Percentiles rank a stretch among this genome's conserved stretches.
phyloP scores from a whole-genome alignment of 495 filamentous ascomycete genomes.

The Lichenothelia convexa region DNA sequence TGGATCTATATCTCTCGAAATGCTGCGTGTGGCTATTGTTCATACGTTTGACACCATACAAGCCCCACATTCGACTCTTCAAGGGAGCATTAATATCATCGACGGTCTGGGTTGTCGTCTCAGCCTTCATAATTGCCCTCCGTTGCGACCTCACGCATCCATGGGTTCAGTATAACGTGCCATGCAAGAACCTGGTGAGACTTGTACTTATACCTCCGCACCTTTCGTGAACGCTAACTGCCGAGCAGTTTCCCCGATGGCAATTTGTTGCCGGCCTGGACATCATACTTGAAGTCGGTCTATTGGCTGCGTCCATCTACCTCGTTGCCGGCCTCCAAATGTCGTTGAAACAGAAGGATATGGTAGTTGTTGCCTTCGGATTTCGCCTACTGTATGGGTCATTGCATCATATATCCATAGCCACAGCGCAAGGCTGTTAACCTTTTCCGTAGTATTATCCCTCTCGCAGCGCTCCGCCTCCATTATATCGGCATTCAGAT shows the following conservation, averaged over 20 bases:
- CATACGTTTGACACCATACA: constrained; percentile 3
- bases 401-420: too few species aligned
- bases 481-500: not conserved
- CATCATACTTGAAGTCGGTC: constrained; percentile 1
- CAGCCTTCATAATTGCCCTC: constrained; percentile 1
- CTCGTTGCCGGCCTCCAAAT: constrained; percentile 3
- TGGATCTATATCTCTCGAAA: not conserved
- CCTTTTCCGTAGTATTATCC: not conserved
- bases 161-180: not conserved
- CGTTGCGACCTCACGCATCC: constrained; percentile 1
- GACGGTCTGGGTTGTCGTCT: constrained; percentile 1
- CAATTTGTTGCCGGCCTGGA: constrained; percentile 1
- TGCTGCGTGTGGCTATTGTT: not conserved
- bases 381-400: constrained; percentile 1
- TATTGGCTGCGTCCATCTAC: constrained; percentile 1
- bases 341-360: not conserved
- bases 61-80: not conserved
- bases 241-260: constrained; percentile 7
- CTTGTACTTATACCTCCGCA: too few species aligned
- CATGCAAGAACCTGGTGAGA: too few species aligned
- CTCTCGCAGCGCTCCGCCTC: not conserved
- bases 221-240: too few species aligned
- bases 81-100: not conserved
- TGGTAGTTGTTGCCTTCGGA: not conserved
- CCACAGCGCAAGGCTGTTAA: too few species aligned